phyloP scores from a whole-genome alignment of 345 rosid species.

The Crucihimalaya himalaica region DNA sequence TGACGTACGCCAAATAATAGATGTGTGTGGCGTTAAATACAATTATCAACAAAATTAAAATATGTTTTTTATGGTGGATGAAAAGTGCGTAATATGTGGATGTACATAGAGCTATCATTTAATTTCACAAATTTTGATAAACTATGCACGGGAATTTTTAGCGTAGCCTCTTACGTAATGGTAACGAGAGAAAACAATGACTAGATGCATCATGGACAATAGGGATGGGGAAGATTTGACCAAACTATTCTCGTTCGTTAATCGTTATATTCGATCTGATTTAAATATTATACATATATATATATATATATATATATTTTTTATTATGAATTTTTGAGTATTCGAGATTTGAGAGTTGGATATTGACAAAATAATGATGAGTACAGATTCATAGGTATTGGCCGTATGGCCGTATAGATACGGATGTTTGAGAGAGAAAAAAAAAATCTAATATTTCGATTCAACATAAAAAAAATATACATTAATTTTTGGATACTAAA shows the following conservation, averaged over 20 bases:
- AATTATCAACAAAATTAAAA: not conserved
- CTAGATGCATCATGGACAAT: constrained; percentile 3
- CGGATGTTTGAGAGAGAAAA: not conserved
- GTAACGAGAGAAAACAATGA: not conserved
- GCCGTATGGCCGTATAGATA: not conserved
- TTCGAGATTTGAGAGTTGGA: constrained; percentile 3
- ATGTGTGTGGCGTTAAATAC: constrained; percentile 12
- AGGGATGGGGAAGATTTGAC: not conserved
- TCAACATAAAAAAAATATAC: not conserved
- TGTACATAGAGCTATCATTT: not conserved
- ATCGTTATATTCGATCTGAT: not conserved
- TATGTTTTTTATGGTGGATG: too few relatives aligned
- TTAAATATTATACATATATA: not conserved
- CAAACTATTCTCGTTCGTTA: not conserved
- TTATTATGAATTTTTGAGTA: not conserved
- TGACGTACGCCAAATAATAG: not conserved
- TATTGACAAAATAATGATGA: constrained; percentile 9
- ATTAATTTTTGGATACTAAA: too few relatives aligned
- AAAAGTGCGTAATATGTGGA: not conserved
- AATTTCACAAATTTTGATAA: not conserved
- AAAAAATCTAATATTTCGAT: not conserved
- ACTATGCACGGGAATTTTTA: not conserved
- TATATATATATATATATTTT: too few relatives aligned
- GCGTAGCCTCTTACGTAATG: not conserved
- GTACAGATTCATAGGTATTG: constrained; percentile 17